Evolutionary conservation across 805 yeast species (phyloP), one percentile per base, ranked within the genome.

Genomic region (Wickerhamomyces ciferrii): DNA sequence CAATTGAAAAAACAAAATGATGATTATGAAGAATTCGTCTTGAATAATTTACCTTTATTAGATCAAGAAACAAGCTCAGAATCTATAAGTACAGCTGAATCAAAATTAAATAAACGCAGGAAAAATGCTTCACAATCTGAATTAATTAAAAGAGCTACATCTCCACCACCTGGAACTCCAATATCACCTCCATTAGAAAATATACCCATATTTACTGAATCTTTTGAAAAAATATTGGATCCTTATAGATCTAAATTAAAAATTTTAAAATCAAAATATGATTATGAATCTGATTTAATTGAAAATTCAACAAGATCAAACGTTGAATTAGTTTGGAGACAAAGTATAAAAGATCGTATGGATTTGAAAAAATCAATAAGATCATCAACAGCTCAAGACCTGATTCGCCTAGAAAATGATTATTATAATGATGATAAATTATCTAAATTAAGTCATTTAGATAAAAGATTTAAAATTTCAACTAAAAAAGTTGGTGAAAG

Each of bases 311-410:
- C 60, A 5, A 45, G 44, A 19, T 39, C 42, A 11, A 49, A 54
- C 11, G 41, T 48, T 2, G 57, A 53, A 5, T 25, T 57, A 2
- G 43, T 50, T 5, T 61, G 65, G 65, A 49, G 51, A 37, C 59
- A 56, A 39, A 47, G 50, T 29, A 37, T 47, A 8, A 53, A 54
- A 23, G 53, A 52, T 23, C 45, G 50, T 34, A 48, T 51, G 8
- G 55, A 52, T 2, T 35, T 43, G 1, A 53, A 54, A 25, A 43
- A 44, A 25, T 13, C 11, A 6, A 18, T 48, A 18, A 47, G 61
- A 41, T 19, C 18, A 7, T 19, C 43, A 5, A 24, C 42, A 1
- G 4, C 19, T 2, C 21, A 6, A 4, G 38, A 46, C 24, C 37
- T 53, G 15, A 37, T 29, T 19, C 39, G 31, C 0, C 21, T 57